A percentile compares a stretch with the other conserved stretches of the same genome.
These are phyloP conservation scores for Madurella fahalii DNA, from an alignment of 2,329 filamentous ascomycete species.

Conservation along the genomic window DNA sequence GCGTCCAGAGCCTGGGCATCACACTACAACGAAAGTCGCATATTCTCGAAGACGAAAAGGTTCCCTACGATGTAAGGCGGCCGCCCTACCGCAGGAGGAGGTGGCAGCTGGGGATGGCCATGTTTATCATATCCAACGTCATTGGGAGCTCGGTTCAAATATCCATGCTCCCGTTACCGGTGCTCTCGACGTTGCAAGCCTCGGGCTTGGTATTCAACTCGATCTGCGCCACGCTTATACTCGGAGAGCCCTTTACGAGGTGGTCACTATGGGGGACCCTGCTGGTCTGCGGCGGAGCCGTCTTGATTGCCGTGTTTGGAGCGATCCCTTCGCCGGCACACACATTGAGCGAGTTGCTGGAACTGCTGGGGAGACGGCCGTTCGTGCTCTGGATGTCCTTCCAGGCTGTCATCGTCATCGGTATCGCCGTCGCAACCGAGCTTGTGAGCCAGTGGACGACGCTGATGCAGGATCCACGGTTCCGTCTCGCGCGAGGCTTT, in stretches of 20 bases:
- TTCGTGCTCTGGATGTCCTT: conserved; percentile 88
- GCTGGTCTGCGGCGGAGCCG: conserved; percentile 81
- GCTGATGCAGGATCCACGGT: conserved; percentile 57
- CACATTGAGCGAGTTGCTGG: conserved; percentile 74
- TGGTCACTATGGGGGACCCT: conserved; percentile 90
- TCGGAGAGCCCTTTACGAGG: conserved; percentile 88
- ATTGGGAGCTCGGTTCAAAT: conserved; percentile 96
- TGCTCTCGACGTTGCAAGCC: conserved; percentile 91
- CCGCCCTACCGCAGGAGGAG: conserved; percentile 84
- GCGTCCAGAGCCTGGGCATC: conserved; percentile 88
- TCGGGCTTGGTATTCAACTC: conserved; percentile 98
- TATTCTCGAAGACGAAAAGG: conserved; percentile 94
- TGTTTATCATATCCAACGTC: conserved; percentile 94
- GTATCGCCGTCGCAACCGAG: conserved; percentile 62
- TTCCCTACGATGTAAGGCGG: conserved; percentile 68
- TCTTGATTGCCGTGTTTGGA: conserved; percentile 89
- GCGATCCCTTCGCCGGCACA: conserved; percentile 92
- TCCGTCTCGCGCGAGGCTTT: conserved; percentile 76
- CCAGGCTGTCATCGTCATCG: conserved; percentile 68
- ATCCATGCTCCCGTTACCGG: conserved; percentile 87
- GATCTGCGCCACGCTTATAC: conserved; percentile 88
- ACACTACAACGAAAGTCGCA: conserved; percentile 98
- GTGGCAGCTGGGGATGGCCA: conserved; percentile 97
- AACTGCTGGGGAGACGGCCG: conserved; percentile 65
- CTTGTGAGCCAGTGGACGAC: conserved; percentile 49